Percentiles rank a stretch among this genome's conserved stretches.
These are phyloP conservation scores for Schwanniomyces polymorphus DNA, from an alignment of 805 yeast genomes.

Conservation along the genomic window DNA sequence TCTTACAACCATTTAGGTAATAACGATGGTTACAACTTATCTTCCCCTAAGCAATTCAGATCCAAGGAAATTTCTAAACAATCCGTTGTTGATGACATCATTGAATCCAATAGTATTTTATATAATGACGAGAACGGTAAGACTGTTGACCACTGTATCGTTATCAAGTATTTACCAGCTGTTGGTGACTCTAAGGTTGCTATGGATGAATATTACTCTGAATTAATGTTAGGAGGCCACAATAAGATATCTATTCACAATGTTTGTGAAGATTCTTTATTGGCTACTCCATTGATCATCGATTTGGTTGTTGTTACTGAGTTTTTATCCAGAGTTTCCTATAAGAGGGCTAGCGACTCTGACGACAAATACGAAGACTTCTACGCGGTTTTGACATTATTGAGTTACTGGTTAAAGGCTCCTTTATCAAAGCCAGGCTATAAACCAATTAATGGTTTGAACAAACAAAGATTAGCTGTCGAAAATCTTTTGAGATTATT, in stretches of 20 bases:
- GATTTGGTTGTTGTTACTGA: slow-evolving; percentile 90
- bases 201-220: slow-evolving; percentile 97
- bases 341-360: slow-evolving; percentile 55
- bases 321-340: slow-evolving; percentile 82
- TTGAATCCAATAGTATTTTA: slow-evolving; percentile 79
- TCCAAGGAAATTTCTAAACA: slow-evolving; percentile 94
- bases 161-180: slow-evolving; percentile 89
- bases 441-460: slow-evolving; percentile 88
- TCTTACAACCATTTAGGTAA: slow-evolving; percentile 96
- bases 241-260: slow-evolving; percentile 92
- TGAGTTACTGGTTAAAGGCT: slow-evolving; percentile 95
- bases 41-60: slow-evolving; percentile 90
- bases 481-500: slow-evolving; percentile 88
- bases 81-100: slow-evolving; percentile 91
- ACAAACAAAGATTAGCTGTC: slow-evolving; percentile 90
- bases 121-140: slow-evolving; percentile 80
- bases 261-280: slow-evolving; percentile 92
- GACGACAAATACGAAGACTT: slow-evolving; percentile 57
- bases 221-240: slow-evolving; percentile 96
- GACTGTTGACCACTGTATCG: slow-evolving; percentile 89
- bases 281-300: slow-evolving; percentile 92
- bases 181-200: slow-evolving; percentile 97
- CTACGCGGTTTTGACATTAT: slow-evolving; percentile 82
- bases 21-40: slow-evolving; percentile 90
- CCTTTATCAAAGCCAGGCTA: slow-evolving; percentile 91